These are phyloP conservation scores for Mycosphaerella sp. DNA, from an alignment of 2,329 filamentous ascomycete genomes.

Conservation along the genomic window DNA sequence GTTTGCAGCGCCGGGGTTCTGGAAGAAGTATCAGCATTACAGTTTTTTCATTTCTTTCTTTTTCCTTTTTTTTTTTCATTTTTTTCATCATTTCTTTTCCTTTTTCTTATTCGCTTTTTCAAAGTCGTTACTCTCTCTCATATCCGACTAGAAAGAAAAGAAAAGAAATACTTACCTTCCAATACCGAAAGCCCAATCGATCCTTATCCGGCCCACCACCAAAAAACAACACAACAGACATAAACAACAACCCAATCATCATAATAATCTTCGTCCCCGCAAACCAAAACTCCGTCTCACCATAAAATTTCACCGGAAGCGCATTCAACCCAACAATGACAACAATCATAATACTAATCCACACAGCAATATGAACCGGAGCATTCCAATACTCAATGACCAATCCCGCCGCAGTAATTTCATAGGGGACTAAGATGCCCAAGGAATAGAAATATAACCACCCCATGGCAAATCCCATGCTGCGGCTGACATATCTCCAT, in stretches of 20 bases:
- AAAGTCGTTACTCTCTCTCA: too few species aligned
- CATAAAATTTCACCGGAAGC: constrained; percentile 45
- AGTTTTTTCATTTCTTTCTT: too few species aligned
- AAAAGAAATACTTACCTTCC: not conserved
- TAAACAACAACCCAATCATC: constrained; percentile 45
- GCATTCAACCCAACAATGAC: constrained; percentile 42
- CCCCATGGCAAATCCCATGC: constrained; percentile 42
- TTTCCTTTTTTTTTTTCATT: too few species aligned
- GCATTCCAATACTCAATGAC: constrained; percentile 33
- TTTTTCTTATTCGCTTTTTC: too few species aligned
- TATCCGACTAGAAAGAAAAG: too few species aligned
- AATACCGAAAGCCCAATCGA: constrained; percentile 45
- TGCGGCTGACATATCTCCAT: constrained; percentile 40
- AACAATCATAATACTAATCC: constrained; percentile 36
- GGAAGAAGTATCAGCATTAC: too few species aligned
- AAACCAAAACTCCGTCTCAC: constrained; percentile 42
- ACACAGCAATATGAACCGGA: constrained; percentile 37
- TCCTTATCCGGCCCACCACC: constrained; percentile 50
- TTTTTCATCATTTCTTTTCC: too few species aligned
- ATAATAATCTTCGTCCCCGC: constrained; percentile 46
- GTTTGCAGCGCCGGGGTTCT: constrained; percentile 44
- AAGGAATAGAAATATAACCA: constrained; percentile 39
- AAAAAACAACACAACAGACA: constrained; percentile 51
- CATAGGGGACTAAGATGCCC: constrained; percentile 36
- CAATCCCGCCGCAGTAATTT: constrained; percentile 34